Percentiles rank a stretch among this genome's conserved stretches.
Conservation (phyloP, 768 basidiomycete species). For the Chlorophyllum brunneum region DNA sequence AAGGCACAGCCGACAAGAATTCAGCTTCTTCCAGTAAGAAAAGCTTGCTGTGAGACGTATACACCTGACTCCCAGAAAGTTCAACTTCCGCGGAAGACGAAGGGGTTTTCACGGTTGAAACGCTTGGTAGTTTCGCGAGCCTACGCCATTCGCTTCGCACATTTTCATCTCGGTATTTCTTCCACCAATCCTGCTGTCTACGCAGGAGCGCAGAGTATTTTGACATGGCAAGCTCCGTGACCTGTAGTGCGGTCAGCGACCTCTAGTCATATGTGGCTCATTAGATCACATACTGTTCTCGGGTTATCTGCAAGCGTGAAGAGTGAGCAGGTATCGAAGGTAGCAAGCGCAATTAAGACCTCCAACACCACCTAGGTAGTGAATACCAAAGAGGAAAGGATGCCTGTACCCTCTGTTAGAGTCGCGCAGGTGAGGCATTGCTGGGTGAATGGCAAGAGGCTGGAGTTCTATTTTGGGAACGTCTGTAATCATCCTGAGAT, state of each 20-base stretch:
- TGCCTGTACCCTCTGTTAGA: slow-evolving; percentile 41
- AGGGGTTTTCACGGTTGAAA: slow-evolving; percentile 33
- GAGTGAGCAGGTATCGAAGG: not conserved
- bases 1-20: not conserved
- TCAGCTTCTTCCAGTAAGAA: not conserved
- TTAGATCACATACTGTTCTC: slow-evolving; percentile 36
- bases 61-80: slow-evolving; percentile 38
- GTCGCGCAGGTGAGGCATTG: slow-evolving; percentile 19
- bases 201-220: slow-evolving; percentile 42
- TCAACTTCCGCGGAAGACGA: slow-evolving; percentile 26
- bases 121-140: slow-evolving; percentile 21
- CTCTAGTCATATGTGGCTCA: not conserved
- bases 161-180: slow-evolving; percentile 20
- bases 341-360: slow-evolving; percentile 22
- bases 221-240: slow-evolving; percentile 48
- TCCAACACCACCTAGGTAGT: slow-evolving; percentile 43
- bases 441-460: too few species aligned
- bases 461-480: slow-evolving; percentile 7
- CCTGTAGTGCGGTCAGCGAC: slow-evolving; percentile 23
- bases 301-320: slow-evolving; percentile 33
- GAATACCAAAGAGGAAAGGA: slow-evolving; percentile 43
- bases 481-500: not conserved
- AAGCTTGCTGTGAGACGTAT: slow-evolving; percentile 5
- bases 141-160: slow-evolving; percentile 29
- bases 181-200: slow-evolving; percentile 38